Evolutionary conservation across 2,329 filamentous ascomycete genomes (phyloP).

Genomic region (Aaosphaeria arxii): DNA sequence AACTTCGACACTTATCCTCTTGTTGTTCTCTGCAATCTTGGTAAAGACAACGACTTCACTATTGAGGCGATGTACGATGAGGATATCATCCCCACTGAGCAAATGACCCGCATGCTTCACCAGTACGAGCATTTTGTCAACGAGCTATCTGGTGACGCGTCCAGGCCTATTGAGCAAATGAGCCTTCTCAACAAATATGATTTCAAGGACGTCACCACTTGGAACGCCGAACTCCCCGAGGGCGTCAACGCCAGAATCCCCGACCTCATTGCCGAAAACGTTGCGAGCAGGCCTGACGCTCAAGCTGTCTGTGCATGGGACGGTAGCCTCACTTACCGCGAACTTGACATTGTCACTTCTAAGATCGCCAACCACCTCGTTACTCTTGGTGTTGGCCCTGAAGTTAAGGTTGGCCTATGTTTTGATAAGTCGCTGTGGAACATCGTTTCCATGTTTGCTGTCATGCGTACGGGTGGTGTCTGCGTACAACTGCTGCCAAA

Average conservation of each 20-base stretch:
- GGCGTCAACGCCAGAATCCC: not conserved
- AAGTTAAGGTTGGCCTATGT: not conserved
- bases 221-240: slow-evolving; percentile 8
- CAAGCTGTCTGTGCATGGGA: slow-evolving; percentile 5
- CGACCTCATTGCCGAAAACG: slow-evolving; percentile 8
- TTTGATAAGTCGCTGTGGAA: slow-evolving; percentile 1
- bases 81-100: slow-evolving; percentile 9
- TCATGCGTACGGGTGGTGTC: slow-evolving; percentile 1
- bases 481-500: slow-evolving; percentile 32
- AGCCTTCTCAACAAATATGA: slow-evolving; percentile 7
- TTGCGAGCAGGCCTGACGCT: slow-evolving; percentile 3
- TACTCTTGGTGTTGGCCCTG: not conserved
- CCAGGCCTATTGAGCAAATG: slow-evolving; percentile 6
- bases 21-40: slow-evolving; percentile 10
- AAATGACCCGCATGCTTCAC: slow-evolving; percentile 11
- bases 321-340: slow-evolving; percentile 2
- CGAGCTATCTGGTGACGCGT: slow-evolving; percentile 4
- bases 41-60: not conserved
- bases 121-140: slow-evolving; percentile 11
- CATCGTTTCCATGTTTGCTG: slow-evolving; percentile 35
- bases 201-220: slow-evolving; percentile 6
- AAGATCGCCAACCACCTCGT: not conserved
- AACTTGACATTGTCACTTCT: not conserved
- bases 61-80: slow-evolving; percentile 12
- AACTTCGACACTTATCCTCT: slow-evolving; percentile 18